Base-by-base conservation (phyloP, 345 rosid genomes). In the Gossypium herbaceum region DNA sequence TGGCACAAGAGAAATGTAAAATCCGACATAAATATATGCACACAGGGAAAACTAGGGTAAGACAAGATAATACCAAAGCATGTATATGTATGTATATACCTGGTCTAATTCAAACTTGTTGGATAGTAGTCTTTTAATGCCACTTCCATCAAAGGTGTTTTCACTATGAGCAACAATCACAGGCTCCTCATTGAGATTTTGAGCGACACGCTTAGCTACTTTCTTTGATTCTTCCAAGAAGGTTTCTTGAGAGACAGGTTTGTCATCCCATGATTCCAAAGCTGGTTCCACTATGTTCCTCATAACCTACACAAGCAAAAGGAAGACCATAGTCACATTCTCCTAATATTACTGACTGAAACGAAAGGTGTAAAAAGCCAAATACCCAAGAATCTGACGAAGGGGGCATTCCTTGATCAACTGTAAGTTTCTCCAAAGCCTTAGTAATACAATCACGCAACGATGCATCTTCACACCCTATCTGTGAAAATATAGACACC, bases 341-440 rank as follows among this genome's bases (percentile, higher is more conserved):
- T 52, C 50, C 24, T 71, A 34, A 5, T 11, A 70, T 3, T 29
- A 70, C 22, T 5, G 41, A 34, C 41, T 5, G 1, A 34, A 34
- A 34, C 41, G 41, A 34, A 34, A 34, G 7, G 41, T 59, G 9
- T 1, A 24, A 16, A 69, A 16, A 20, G 61, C 44, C 4, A 54
- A 52, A 63, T 86, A 95, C 99, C 99, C 96, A 96, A 71, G 95
- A 74, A 78, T 96, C 99, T 8, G 83, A 85, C 55, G 84, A 64
- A 8, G 99, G 98, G 52, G 99, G 98, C 90, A 96, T 86, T 72
- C 99, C 99, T 71, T 86, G 98, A 60, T 92, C 97, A 74, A 96
- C 97, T n/a, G 92, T 86, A 48, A 96, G 89, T 44, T 89, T 90
- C 59, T 81, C 88, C 75, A 90, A 80, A 47, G 87, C 90, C 83